Conservation (phyloP, 2,329 filamentous ascomycete species). For the Blastomyces emzantsi region DNA sequence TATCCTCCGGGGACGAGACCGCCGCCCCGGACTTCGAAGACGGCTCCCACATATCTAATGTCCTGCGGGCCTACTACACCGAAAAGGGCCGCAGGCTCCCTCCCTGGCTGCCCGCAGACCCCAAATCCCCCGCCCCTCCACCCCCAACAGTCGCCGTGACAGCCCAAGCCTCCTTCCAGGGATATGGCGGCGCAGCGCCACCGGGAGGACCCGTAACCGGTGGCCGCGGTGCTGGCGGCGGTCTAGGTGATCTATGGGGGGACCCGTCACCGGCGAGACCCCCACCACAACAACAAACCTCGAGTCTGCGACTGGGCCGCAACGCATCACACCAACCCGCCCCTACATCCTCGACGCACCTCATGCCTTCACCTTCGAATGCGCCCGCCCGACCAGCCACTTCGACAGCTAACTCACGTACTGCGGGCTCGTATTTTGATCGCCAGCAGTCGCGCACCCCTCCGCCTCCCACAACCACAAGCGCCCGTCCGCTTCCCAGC, state of each 20-base stretch:
- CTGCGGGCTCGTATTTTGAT: conserved; percentile 9
- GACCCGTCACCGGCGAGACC: conserved; percentile 31
- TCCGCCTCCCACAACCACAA: conserved; percentile 19
- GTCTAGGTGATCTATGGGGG: conserved; percentile 52
- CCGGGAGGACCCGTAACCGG: conserved; percentile 22
- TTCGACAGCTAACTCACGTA: conserved; percentile 4
- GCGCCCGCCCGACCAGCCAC: conserved; percentile 12
- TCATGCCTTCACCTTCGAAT: conserved; percentile 17
- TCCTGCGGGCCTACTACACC: conserved; percentile 83
- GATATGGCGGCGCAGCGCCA: conserved; percentile 21
- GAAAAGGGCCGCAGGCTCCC: conserved; percentile 79
- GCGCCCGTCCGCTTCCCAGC: conserved; percentile 57
- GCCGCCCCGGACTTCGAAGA: conserved; percentile 53
- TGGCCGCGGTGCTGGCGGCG: conserved; percentile 35
- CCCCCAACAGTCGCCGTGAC: conserved; percentile 41
- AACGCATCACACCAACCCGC: conserved; percentile 10
- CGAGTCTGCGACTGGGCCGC: conserved; percentile 32
- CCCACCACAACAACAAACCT: conserved; percentile 26
- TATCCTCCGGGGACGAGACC: conserved; percentile 34
- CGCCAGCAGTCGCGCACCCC: conserved; percentile 23
- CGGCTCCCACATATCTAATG: conserved; percentile 89
- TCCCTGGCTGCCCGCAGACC: conserved; percentile 80
- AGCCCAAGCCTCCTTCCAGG: conserved; percentile 46
- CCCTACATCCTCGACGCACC: conserved; percentile 5
- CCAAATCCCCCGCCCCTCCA: conserved; percentile 56